Conservation (phyloP, 148 eudicot species). For the Rhododendron molle region DNA sequence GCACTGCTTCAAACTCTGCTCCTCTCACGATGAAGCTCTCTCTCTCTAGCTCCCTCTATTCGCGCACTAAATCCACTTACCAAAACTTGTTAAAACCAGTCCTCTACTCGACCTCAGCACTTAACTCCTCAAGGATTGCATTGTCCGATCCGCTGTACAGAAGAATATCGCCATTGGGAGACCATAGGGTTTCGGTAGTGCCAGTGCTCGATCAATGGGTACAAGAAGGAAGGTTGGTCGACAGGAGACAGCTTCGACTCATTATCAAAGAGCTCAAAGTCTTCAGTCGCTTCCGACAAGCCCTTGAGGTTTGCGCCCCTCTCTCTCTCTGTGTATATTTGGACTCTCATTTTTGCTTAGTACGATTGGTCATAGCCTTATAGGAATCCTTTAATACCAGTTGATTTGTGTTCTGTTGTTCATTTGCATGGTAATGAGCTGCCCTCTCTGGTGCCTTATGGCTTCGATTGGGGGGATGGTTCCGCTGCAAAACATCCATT, state of each 20-base stretch:
- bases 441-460: too few relatives aligned
- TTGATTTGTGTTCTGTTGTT: neutral
- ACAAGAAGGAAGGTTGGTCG: slow-evolving; percentile 17
- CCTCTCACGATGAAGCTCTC: neutral
- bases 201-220: slow-evolving; percentile 40
- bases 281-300: slow-evolving; percentile 24
- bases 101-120: neutral
- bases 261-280: slow-evolving; percentile 13
- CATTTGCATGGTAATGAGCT: neutral
- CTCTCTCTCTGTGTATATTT: neutral
- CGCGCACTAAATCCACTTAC: neutral
- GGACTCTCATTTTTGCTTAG: too few relatives aligned
- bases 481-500: too few relatives aligned
- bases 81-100: neutral
- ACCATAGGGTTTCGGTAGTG: slow-evolving; percentile 18
- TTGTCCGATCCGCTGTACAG: slow-evolving; percentile 15
- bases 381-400: neutral
- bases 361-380: too few relatives aligned
- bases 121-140: neutral
- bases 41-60: neutral
- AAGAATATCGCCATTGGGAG: slow-evolving; percentile 25
- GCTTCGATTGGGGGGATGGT: too few relatives aligned
- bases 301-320: slow-evolving; percentile 26
- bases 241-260: neutral
- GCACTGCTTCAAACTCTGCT: too few relatives aligned